Base-by-base conservation (phyloP, 441 rosid genomes). In the Gossypium gossypioides region DNA sequence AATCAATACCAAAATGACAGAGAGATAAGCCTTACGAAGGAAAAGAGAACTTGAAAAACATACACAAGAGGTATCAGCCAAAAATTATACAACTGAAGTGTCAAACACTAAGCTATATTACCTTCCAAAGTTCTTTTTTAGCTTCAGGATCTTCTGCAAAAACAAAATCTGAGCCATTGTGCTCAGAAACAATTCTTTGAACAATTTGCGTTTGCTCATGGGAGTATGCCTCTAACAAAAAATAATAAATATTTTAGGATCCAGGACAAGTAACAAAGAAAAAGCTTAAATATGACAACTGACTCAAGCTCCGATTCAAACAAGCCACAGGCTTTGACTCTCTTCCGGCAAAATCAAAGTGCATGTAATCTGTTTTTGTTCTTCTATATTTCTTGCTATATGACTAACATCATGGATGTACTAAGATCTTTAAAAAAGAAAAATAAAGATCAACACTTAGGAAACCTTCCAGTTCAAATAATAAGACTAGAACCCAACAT, bases 91-190 rank as follows among this genome's bases (percentile, higher is more conserved):
- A 34, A 51, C 3, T 32, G 18, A 67, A 55, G 57, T 6, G 1
- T 27, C 25, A 13, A 62, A 9, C 24, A 32, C 69, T 69, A 74
- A 72, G 64, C 71, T 34, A 68, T 15, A 1, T 29, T 84, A 92
- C 99, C 96, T 84, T 90, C 97, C 99, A 92, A 29, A 92, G 97
- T 84, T 94, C 97, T 16, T 85, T 87, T 79, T 94, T 94, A 24
- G 94, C 90, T 81, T 85, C 87, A 78, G 92, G 81, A 71, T 94
- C 89, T 83, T 89, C 93, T 6, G 91, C 91, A 63, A 90, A 92
- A 73, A 88, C 82, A 82, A 94, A 94, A 78, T 90, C 97, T 27
- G 97, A 80, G 66, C 97, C 97, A 74, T 82, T 89, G 85, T 90
- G 91, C 80, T 88, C 84, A 24, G 89, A 85, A 78, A 79, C 92